Base-by-base conservation (phyloP, 2,329 filamentous ascomycete species). In the Rhynchosporium secalis region DNA sequence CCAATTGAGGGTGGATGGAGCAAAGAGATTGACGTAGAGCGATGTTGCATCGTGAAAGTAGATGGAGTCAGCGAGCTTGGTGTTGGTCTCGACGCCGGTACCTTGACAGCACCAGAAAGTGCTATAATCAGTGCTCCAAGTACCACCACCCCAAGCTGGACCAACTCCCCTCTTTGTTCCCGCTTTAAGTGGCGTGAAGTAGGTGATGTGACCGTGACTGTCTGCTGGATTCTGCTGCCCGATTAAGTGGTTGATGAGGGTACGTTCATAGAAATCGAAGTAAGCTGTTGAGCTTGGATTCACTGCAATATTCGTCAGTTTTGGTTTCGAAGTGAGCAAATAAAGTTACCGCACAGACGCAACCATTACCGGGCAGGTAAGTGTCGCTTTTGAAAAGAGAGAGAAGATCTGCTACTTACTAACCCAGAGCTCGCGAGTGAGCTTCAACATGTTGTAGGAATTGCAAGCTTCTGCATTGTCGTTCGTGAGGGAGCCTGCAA, bases 41-140 rank as follows among this genome's bases (percentile, higher is more conserved):
- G 54, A 45, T 3, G 54, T 45, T 7, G 40, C 15, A 20, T 56
- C 54, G 29, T 56, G 45, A 15, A 43, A 40, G n/a, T 56, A 56
- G 20, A 56, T 43, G 3, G 38, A 40, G 38, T 56, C 54, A 8
- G 43, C 43, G 7, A 56, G n/a, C 38, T 56, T 56, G 12, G 54
- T 56, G 13, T 56, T 43, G 9, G 40, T 40, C 38, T 56, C 54
- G 31, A 56, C 9, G 3, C 54, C 54, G 28, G 54, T 56, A 9
- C 54, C 54, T 56, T 56, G 54, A 56, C 54, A 56, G 20, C 54
- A 56, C 54, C 54, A 56, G 38, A 56, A 56, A 13, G 54, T 45
- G 20, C 45, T 28, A n/a, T 56, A 56, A 26, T 56, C 54, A 29
- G 54, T 56, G 54, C 36, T 45, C 26, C 43, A 56, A 15, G 38